Conservation (phyloP, 2,329 filamentous ascomycete genomes). For the Colletotrichum shisoi region DNA sequence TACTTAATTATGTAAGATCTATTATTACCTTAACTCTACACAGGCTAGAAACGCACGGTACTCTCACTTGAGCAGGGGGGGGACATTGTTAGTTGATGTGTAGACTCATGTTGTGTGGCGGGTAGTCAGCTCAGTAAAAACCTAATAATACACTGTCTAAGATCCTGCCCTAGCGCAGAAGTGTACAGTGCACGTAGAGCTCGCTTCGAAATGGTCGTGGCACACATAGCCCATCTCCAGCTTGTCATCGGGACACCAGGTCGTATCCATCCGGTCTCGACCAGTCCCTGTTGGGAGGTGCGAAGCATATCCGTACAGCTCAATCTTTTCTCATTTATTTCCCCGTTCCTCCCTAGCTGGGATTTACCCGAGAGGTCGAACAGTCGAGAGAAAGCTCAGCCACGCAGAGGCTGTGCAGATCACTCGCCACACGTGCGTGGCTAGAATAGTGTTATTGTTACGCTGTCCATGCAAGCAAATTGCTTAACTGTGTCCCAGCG, state of each 20-base stretch:
- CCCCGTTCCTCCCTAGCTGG: background rate
- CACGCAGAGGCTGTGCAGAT: constrained; percentile 26
- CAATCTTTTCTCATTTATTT: background rate
- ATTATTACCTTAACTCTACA: too few relatives aligned
- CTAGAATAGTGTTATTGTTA: constrained; percentile 8
- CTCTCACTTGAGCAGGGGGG: too few relatives aligned
- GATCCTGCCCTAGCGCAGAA: fast-evolving
- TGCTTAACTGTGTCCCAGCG: background rate
- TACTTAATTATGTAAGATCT: too few relatives aligned
- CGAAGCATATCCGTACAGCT: background rate
- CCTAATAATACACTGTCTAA: background rate
- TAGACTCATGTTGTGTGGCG: constrained; percentile 29
- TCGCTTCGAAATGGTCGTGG: background rate
- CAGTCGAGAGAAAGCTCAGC: constrained; percentile 25
- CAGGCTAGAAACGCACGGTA: too few relatives aligned
- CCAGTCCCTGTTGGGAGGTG: background rate
- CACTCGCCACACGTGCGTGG: constrained; percentile 22
- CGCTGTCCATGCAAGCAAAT: constrained; percentile 1
- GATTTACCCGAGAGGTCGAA: constrained; percentile 20
- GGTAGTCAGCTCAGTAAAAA: background rate
- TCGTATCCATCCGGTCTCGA: constrained; percentile 12
- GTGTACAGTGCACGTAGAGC: background rate
- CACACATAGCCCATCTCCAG: constrained; percentile 11
- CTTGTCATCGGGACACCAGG: constrained; percentile 1
- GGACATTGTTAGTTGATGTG: too few relatives aligned